These are phyloP conservation scores for Cordyceps militaris DNA, from an alignment of 2,329 filamentous ascomycete species.

Conservation along the genomic window DNA sequence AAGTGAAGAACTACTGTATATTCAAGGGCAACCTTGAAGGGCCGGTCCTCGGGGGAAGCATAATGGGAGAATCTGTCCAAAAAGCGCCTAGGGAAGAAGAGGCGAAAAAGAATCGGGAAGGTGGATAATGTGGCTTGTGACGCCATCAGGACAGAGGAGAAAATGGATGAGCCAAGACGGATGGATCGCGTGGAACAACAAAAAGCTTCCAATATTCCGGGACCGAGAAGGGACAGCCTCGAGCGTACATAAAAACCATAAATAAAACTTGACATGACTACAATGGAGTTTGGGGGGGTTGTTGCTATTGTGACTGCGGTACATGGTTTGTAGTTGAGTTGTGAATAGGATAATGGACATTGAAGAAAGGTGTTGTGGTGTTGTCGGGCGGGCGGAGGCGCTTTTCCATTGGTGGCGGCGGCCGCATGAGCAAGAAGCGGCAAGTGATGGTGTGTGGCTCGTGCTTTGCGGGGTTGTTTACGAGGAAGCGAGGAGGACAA, in stretches of 20 bases:
- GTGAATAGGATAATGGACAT: not conserved
- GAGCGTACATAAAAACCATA: slow-evolving; percentile 10
- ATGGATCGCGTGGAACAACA: not conserved
- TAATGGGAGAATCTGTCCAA: not conserved
- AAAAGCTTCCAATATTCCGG: not conserved
- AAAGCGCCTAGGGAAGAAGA: not conserved
- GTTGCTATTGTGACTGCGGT: not conserved
- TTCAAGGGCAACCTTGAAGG: not conserved
- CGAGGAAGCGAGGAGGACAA: not conserved
- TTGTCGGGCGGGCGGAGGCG: not conserved
- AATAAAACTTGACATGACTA: slow-evolving; percentile 6
- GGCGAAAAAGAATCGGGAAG: slow-evolving; percentile 2
- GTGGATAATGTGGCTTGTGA: not conserved
- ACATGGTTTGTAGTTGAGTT: not conserved
- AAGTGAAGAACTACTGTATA: slow-evolving; percentile 6
- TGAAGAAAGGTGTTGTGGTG: not conserved
- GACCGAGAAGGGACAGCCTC: slow-evolving; percentile 10
- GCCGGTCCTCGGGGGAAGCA: slow-evolving; percentile 7
- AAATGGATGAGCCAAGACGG: not conserved
- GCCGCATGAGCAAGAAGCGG: not conserved
- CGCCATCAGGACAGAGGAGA: not conserved
- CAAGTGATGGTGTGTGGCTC: not conserved
- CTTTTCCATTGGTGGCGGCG: not conserved
- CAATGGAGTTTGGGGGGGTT: not conserved
- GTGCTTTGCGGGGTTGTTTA: not conserved